These are phyloP conservation scores for Zasmidium angulare DNA, from an alignment of 2,329 filamentous ascomycete genomes.

Conservation along the genomic window DNA sequence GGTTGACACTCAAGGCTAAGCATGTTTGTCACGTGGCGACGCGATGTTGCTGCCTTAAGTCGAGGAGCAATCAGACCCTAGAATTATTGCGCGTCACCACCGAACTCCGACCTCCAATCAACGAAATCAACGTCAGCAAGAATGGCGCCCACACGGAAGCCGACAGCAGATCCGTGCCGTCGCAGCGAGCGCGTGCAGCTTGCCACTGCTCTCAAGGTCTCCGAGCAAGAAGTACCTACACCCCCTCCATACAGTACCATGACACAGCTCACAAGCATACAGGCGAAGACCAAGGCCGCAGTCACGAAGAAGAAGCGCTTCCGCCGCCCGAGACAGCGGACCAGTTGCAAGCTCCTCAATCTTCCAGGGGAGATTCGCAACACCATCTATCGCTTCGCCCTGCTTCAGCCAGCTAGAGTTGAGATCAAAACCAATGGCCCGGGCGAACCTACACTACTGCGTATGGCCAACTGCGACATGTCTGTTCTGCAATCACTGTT, in stretches of 20 bases:
- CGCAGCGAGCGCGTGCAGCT: conserved; percentile 14
- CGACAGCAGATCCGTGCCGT: not conserved
- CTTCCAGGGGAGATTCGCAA: conserved; percentile 15
- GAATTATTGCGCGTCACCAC: not conserved
- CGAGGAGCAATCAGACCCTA: too few relatives aligned
- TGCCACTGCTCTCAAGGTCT: not conserved
- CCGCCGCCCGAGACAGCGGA: conserved; percentile 12
- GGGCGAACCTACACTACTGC: not conserved
- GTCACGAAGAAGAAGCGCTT: conserved; percentile 11
- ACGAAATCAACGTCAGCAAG: not conserved
- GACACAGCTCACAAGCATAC: not conserved
- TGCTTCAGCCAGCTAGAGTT: not conserved
- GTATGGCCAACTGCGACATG: not conserved
- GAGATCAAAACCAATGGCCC: conserved; percentile 7
- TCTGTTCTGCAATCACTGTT: not conserved
- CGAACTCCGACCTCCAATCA: not conserved
- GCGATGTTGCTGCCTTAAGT: too few relatives aligned
- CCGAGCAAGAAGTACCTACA: conserved; percentile 2
- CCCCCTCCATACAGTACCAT: not conserved
- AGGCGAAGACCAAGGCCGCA: not conserved
- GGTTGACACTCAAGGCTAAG: too few relatives aligned
- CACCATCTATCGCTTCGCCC: conserved; percentile 10
- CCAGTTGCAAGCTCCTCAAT: conserved; percentile 8
- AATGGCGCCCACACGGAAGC: conserved; percentile 1
- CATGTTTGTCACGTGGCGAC: too few relatives aligned